A percentile compares a stretch with the other conserved stretches of the same genome.
These are phyloP conservation scores for Davidsoniella eucalypti DNA, from an alignment of 2,329 filamentous ascomycete species.

Conservation along the genomic window DNA sequence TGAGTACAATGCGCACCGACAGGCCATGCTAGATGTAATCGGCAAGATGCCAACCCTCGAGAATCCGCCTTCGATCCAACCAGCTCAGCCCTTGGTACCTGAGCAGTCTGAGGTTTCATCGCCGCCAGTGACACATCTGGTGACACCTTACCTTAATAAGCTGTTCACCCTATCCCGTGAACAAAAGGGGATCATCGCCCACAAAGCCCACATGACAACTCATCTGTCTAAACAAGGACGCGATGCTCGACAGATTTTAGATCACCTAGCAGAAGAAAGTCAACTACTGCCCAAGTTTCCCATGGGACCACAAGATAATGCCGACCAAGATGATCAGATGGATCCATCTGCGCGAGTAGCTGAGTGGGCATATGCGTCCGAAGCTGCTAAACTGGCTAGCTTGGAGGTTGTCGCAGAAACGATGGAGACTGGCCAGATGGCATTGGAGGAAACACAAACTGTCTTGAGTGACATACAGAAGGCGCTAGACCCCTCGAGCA, in stretches of 20 bases:
- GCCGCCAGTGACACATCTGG: constrained; percentile 24
- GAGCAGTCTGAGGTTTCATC: background rate
- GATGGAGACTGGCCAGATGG: constrained; percentile 40
- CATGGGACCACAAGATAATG: constrained; percentile 29
- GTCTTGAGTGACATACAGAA: constrained; percentile 32
- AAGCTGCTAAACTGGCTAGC: constrained; percentile 41
- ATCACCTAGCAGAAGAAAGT: constrained; percentile 43
- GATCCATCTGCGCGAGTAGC: constrained; percentile 25
- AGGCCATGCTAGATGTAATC: constrained; percentile 21
- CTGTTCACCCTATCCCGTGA: constrained; percentile 35
- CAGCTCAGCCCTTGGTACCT: constrained; percentile 9
- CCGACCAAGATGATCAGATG: constrained; percentile 20
- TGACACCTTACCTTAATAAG: constrained; percentile 39
- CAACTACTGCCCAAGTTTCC: constrained; percentile 40
- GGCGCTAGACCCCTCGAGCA: constrained; percentile 26
- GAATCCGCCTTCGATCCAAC: constrained; percentile 7
- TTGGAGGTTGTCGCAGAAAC: constrained; percentile 42
- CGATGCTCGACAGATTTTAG: constrained; percentile 32
- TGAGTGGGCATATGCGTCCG: constrained; percentile 43
- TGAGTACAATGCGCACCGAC: constrained; percentile 33
- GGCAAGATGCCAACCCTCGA: constrained; percentile 6
- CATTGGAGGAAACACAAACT: constrained; percentile 35
- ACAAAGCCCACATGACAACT: constrained; percentile 40
- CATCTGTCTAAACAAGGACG: constrained; percentile 34
- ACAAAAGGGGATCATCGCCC: constrained; percentile 39